Base-by-base conservation (phyloP, 495 filamentous ascomycete species). In the Rostrohypoxylon terebratum region DNA sequence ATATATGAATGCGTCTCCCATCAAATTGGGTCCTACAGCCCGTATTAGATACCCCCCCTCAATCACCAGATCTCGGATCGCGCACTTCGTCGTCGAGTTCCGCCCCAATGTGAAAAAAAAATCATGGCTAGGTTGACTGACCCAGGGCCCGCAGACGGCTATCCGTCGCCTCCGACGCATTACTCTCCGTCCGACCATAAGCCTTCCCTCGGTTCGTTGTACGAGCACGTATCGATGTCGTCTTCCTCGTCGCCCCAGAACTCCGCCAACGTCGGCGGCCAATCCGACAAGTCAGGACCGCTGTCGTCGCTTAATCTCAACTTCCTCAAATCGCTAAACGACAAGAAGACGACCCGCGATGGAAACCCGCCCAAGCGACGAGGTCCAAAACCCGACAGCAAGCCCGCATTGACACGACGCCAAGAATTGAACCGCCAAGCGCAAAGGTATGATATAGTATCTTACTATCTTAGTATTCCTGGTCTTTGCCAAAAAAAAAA, bases 341-440 rank as follows among this genome's bases (percentile, higher is more conserved):
- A 90, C 57, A 90, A 90, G 81, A 90, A 86, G 75, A 85, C 82
- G 8, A 90, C 87, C 5, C 82, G 83, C 90, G 95, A 96, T 86
- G 94, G 94, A 14, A 89, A 96, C 72, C 85, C 92, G 21, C 90
- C 93, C 3, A 99, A 99, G 81, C 88, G 92, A 63, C 88, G 96
- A 75, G 96, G 96, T 2, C 96, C 96, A 0, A 99, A 99, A 74
- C 96, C 96, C 25, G 96, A 98, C 78, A 96, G 93, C 82, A 97
- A 97, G 74, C 96, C 96, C 3, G 94, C 96, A 53, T 81, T 96
- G 72, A 99, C 94, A n/a, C 85, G 95, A 42, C 87, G 94, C 53
- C 96, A 99, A 75, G 96, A 99, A 77, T 81, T 98, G 53, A 99
- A 99, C 77, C 88, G 96, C 61, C 94, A 98, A 82, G 96, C 96